Base-by-base conservation (phyloP, 345 rosid species). In the Salix suchowensis region DNA sequence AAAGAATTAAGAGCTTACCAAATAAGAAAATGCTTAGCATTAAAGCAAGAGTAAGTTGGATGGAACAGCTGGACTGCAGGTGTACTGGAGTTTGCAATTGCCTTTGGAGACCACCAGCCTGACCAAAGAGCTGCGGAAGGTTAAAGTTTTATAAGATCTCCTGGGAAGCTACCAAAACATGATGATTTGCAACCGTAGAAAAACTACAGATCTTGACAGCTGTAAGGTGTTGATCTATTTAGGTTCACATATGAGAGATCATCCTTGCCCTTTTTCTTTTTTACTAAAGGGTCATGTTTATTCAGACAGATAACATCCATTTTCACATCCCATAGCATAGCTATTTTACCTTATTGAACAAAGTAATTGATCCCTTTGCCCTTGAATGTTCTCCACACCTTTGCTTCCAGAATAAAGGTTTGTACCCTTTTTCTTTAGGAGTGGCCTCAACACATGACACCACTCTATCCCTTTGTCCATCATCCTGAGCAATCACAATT, bases 341-440 rank as follows among this genome's bases (percentile, higher is more conserved):
- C 30, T 55, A 19, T 32, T 60, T 67, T 55, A 89, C 97, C 91
- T 89, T 88, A 76, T 87, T 84, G 81, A 84, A 79, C 66, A 80
- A 73, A 86, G 74, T 78, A 70, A 71, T 65, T 1, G 76, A 65
- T 62, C 85, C 79, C 69, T 78, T 88, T 36, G 74, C 76, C 50
- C 68, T 86, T 62, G 82, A 77, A 75, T 77, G 77, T 60, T 88
- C 90, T 71, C 86, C 83, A 79, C 75, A 87, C 76, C 88, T 85
- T 74, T 76, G 92, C 85, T 85, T 81, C 89, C 88, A 81, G 73
- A 88, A 88, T 68, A 82, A 52, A 76, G 86, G 84, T 79, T 82
- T 92, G n/a, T 71, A 75, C 18, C 91, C 88, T 80, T 89, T 94
- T 76, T 82, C 94, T 82, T 90, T 94, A 23, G 97, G 94, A 54